Evolutionary conservation across 1,139 yeast genomes (phyloP).

Genomic region (Magnusiomyces magnusii): DNA sequence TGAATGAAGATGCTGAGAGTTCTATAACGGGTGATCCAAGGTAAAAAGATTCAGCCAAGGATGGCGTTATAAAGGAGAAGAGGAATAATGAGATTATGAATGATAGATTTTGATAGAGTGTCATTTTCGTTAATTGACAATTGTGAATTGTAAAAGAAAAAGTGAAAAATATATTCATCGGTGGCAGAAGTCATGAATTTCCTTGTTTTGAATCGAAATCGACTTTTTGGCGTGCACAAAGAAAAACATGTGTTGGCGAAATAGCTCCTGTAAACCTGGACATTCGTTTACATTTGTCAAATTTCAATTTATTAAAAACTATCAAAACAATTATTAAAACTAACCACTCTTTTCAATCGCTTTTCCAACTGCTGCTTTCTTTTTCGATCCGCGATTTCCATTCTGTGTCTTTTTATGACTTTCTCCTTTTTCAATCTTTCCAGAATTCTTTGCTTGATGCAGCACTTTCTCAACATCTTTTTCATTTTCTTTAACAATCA

Average conservation of each 20-base stretch:
- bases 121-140: not conserved
- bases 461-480: not conserved
- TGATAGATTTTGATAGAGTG: not conserved
- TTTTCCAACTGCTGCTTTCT: no score
- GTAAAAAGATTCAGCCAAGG: conserved; percentile 32
- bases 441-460: not conserved
- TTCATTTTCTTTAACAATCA: not conserved
- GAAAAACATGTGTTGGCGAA: no score
- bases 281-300: no score
- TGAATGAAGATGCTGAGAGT: conserved; percentile 44
- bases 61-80: not conserved
- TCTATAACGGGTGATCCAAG: conserved; percentile 48
- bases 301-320: no score
- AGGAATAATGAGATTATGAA: no score
- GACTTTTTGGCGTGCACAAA: not conserved
- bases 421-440: not conserved
- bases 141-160: not conserved
- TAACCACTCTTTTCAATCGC: no score
- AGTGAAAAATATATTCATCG: no score
- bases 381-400: no score
- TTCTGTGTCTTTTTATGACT: no score
- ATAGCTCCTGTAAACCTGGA: no score
- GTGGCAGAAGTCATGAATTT: not conserved
- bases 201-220: not conserved
- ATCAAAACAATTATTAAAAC: no score